phyloP scores from a whole-genome alignment of 352 stramenopile species.

The Globisporangium megalacanthum region DNA sequence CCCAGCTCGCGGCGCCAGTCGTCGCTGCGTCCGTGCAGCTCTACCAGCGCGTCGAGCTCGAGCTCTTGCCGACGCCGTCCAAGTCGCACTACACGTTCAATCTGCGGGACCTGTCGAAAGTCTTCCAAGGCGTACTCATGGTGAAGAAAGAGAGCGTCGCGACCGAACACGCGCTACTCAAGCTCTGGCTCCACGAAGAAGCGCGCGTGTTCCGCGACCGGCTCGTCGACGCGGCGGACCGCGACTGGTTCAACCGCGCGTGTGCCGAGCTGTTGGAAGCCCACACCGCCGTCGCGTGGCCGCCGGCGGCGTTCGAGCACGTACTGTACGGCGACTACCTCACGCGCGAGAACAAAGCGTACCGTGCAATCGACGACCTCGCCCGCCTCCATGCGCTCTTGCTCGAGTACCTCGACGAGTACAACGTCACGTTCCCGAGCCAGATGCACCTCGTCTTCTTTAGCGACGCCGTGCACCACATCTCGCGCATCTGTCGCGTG shows the following conservation, averaged over 20 bases:
- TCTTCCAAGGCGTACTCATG: conserved; percentile 93
- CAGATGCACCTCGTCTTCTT: conserved; percentile 96
- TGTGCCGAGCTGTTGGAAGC: conserved; percentile 73
- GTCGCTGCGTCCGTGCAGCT: conserved; percentile 85
- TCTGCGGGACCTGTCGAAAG: conserved; percentile 89
- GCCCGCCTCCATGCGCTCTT: conserved; percentile 71
- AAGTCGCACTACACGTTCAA: conserved; percentile 96
- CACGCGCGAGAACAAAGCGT: conserved; percentile 69
- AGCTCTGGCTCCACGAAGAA: conserved; percentile 91
- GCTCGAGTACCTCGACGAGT: conserved; percentile 91
- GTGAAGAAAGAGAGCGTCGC: conserved; percentile 73
- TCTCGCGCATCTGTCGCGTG: conserved; percentile 91
- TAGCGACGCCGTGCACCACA: conserved; percentile 92
- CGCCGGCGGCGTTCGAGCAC: conserved; percentile 63
- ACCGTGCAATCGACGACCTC: conserved; percentile 66
- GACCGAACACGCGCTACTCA: conserved; percentile 68
- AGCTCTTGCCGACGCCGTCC: conserved; percentile 88
- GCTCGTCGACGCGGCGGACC: conserved; percentile 83
- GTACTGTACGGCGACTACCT: conserved; percentile 91
- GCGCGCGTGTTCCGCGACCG: conserved; percentile 91
- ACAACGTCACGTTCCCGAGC: conserved; percentile 91
- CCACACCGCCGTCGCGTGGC: conserved; percentile 57
- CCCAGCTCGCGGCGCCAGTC: conserved; percentile 69
- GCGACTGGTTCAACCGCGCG: conserved; percentile 81
- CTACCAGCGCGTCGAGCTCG: conserved; percentile 84